These are phyloP conservation scores for Petasospora fabianii DNA, from an alignment of 1,139 yeast genomes.

Conservation along the genomic window DNA sequence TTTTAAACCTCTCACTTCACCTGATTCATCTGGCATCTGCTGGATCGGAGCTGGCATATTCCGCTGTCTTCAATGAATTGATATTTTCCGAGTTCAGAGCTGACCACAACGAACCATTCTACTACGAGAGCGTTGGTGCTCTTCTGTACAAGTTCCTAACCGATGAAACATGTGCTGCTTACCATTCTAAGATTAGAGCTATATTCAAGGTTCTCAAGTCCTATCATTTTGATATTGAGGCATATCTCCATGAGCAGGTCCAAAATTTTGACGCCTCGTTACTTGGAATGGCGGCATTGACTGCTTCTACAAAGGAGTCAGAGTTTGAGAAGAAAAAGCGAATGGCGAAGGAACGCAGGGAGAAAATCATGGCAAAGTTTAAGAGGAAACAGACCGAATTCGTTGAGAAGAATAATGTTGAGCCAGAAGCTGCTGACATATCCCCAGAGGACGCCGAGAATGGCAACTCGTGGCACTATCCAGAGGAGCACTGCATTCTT, in stretches of 20 bases:
- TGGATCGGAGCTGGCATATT: constrained; percentile 18
- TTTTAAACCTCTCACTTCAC: constrained; percentile 61
- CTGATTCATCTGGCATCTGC: constrained; percentile 54
- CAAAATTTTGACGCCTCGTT: constrained; percentile 29
- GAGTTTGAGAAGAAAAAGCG: constrained; percentile 61
- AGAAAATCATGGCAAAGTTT: constrained; percentile 71
- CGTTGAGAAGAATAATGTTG: constrained; percentile 45
- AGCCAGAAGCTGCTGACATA: constrained; percentile 32
- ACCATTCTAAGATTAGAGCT: constrained; percentile 52
- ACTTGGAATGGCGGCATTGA: constrained; percentile 15
- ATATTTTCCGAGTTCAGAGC: constrained; percentile 35
- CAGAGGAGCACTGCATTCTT: constrained; percentile 77
- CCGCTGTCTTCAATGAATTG: constrained; percentile 19
- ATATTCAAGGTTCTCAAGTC: constrained; percentile 41
- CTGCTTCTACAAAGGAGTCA: constrained; percentile 26
- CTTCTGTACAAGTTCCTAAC: constrained; percentile 42
- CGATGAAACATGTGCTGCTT: constrained; percentile 38
- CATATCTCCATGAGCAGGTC: constrained; percentile 32
- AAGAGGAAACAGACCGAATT: constrained; percentile 74
- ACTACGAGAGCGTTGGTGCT: constrained; percentile 40
- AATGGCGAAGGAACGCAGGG: constrained; percentile 68
- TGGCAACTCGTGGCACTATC: constrained; percentile 58
- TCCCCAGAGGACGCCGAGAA: constrained; percentile 38
- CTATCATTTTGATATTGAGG: constrained; percentile 28
- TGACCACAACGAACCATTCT: constrained; percentile 38